phyloP scores from a whole-genome alignment of 1,284 basidiomycete genomes.

The Trichosporon asahii region DNA sequence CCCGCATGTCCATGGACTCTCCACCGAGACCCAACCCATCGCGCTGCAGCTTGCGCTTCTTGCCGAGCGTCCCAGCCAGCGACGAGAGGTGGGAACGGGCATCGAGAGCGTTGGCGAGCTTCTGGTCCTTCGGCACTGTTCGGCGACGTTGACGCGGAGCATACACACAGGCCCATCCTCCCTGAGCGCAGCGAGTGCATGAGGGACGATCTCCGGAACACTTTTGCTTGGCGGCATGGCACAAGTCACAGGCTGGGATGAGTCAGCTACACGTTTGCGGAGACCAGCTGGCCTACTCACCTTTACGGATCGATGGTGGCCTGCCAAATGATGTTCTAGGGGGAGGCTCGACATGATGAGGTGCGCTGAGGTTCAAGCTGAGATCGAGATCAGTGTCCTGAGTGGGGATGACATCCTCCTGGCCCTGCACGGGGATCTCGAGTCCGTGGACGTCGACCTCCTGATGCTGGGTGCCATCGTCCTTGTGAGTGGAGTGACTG shows the following conservation, averaged over 20 bases:
- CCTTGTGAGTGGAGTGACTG: conserved; percentile 31
- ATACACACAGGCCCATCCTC: conserved; percentile 49
- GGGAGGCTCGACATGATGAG: conserved; percentile 15
- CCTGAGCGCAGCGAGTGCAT: conserved; percentile 47
- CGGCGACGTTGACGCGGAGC: conserved; percentile 49
- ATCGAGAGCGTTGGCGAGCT: conserved; percentile 28
- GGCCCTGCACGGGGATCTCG: conserved; percentile 25
- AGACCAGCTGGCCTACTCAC: conserved; percentile 23
- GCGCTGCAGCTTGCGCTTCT: conserved; percentile 46
- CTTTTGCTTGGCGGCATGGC: conserved; percentile 51
- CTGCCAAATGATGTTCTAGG: conserved; percentile 25
- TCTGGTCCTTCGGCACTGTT: conserved; percentile 48
- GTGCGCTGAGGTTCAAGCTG: conserved; percentile 27
- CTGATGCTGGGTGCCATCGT: conserved; percentile 21
- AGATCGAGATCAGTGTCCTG: conserved; percentile 33
- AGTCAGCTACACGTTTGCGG: too few relatives aligned
- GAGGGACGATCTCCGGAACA: conserved; percentile 50
- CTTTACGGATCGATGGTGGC: conserved; percentile 48
- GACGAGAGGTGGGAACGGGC: conserved; percentile 4
- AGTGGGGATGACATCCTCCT: conserved; percentile 20
- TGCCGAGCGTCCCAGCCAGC: conserved; percentile 17
- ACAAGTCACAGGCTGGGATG: conserved; percentile 45
- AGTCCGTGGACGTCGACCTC: conserved; percentile 25
- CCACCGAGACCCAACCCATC: conserved; percentile 30
- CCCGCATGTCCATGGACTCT: conserved; percentile 44